Conservation (phyloP, 2,329 filamentous ascomycete genomes). For the Aspergillus vadensis region DNA sequence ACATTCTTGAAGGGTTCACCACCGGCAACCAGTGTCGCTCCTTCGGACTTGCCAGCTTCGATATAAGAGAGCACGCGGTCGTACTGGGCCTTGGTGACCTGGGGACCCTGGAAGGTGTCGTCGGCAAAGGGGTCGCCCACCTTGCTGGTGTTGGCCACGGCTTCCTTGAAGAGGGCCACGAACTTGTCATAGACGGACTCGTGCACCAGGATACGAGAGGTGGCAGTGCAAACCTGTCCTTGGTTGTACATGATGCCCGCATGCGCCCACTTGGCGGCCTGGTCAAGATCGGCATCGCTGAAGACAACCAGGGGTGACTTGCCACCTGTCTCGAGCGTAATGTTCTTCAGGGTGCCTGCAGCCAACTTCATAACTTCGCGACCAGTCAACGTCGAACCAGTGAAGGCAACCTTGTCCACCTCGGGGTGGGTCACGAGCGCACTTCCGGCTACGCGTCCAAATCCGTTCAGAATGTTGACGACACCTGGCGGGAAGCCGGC, state of each 20-base stretch:
- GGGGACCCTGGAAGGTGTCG: conserved; percentile 41
- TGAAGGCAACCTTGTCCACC: conserved; percentile 41
- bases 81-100: conserved; percentile 41
- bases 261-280: conserved; percentile 70
- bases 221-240: conserved; percentile 39
- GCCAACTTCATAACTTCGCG: conserved; percentile 42
- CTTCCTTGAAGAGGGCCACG: conserved; percentile 35
- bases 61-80: conserved; percentile 67
- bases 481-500: conserved; percentile 40
- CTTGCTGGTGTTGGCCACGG: conserved; percentile 36
- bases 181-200: conserved; percentile 42
- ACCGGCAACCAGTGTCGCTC: conserved; percentile 66
- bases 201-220: conserved; percentile 59
- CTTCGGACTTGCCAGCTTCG: conserved; percentile 68
- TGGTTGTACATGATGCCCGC: conserved; percentile 52
- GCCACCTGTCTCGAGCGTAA: conserved; percentile 55
- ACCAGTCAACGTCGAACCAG: conserved; percentile 37
- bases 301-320: conserved; percentile 68
- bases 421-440: conserved; percentile 35
- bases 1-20: conserved; percentile 61
- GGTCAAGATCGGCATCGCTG: conserved; percentile 65
- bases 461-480: conserved; percentile 38
- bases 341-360: conserved; percentile 38
- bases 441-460: conserved; percentile 34
- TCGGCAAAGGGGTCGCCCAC: conserved; percentile 40